Evolutionary conservation across 345 rosid genomes (phyloP).

Genomic region (Gossypium rotundifolium): DNA sequence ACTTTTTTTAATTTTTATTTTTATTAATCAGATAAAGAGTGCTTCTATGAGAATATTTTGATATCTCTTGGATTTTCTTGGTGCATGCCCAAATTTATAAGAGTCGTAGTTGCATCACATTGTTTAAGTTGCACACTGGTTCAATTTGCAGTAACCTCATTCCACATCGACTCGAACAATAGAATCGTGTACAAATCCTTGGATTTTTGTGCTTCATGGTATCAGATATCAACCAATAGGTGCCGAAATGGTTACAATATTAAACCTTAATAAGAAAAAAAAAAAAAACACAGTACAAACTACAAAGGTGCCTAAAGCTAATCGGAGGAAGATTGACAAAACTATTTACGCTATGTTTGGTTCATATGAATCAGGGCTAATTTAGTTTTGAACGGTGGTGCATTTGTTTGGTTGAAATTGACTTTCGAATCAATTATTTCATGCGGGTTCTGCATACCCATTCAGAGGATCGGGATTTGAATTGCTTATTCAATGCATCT

Average conservation of each 20-base stretch:
- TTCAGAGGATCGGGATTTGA: too few relatives aligned
- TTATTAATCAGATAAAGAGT: constrained; percentile 4
- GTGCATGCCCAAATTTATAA: background rate
- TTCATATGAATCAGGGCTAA: too few relatives aligned
- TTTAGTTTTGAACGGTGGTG: too few relatives aligned
- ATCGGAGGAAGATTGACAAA: too few relatives aligned
- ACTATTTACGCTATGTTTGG: too few relatives aligned
- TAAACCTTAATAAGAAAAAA: background rate
- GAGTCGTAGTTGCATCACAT: background rate
- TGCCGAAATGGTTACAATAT: background rate
- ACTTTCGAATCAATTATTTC: too few relatives aligned
- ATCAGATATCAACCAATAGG: background rate
- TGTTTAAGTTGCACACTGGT: background rate
- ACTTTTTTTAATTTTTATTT: background rate
- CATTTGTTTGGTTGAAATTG: too few relatives aligned
- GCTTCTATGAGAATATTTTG: background rate
- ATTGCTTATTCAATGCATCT: too few relatives aligned
- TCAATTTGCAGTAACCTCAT: background rate
- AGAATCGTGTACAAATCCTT: background rate
- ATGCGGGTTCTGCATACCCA: too few relatives aligned
- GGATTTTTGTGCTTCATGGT: background rate
- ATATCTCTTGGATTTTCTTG: background rate
- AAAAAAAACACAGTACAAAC: background rate
- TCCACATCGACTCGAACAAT: background rate
- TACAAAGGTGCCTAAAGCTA: background rate